Evolutionary conservation across 306 rosid genomes (phyloP).

Genomic region (Castanopsis chinensis): DNA sequence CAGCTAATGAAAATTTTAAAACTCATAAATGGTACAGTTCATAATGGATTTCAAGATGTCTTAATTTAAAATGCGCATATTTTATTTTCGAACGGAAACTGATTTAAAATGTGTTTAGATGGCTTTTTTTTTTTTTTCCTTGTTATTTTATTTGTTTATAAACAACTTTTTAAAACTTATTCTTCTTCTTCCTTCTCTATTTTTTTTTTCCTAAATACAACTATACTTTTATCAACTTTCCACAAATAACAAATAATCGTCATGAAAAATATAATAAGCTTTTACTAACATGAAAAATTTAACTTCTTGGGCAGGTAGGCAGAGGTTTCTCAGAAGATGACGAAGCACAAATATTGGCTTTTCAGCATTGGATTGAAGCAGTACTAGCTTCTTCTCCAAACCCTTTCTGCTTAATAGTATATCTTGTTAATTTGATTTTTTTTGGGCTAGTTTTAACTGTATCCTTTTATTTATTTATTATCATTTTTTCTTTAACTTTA

Average conservation of each 20-base stretch:
- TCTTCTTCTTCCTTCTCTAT: no score
- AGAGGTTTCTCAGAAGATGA: conserved; percentile 76
- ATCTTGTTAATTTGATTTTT: not conserved
- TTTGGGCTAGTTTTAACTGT: not conserved
- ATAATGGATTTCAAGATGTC: no score
- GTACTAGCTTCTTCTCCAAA: conserved; percentile 32
- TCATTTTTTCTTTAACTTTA: not conserved
- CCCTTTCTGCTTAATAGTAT: not conserved
- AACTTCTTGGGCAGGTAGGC: conserved; percentile 63
- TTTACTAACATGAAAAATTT: not conserved
- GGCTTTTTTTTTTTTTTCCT: not conserved
- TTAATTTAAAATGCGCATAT: no score
- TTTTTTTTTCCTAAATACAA: no score
- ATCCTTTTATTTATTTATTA: not conserved
- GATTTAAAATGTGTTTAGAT: no score
- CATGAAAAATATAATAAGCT: not conserved
- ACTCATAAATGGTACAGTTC: no score
- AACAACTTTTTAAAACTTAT: not conserved
- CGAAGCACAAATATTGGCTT: conserved; percentile 89
- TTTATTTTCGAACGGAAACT: no score
- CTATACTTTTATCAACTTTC: no score
- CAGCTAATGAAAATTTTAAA: no score
- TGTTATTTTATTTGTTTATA: not conserved
- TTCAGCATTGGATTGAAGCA: conserved; percentile 98
- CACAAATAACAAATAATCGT: no score